Base-by-base conservation (phyloP, 2,329 filamentous ascomycete species). In the Sarocladium strictum region DNA sequence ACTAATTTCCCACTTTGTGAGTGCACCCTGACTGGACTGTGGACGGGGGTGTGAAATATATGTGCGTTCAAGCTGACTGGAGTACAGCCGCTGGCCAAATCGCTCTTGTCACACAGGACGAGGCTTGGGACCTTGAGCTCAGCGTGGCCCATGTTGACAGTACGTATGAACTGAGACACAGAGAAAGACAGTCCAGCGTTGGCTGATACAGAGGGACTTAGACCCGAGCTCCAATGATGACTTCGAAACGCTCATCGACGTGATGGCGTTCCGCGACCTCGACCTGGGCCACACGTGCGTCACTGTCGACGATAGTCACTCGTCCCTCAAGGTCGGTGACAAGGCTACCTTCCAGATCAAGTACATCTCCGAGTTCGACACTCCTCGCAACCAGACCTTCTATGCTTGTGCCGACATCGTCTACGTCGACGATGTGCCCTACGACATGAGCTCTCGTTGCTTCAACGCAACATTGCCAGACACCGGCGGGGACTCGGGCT, bases 1-100 rank as follows among this genome's bases (percentile, higher is more conserved):
- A 84, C 80, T 0, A 63, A 74, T 3, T 85, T 84, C 58, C 83
- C 82, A 23, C 60, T 85, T 21, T 67, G 78, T 80, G 63, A 57
- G 72, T 64, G 15, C 50, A 12, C 29, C 4, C 24, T 2, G 26
- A 24, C 23, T 12, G 19, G 1, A 5, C 2, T n/a, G n/a, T n/a
- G n/a, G n/a, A n/a, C n/a, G n/a, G n/a, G n/a, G n/a, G n/a, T n/a
- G n/a, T n/a, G n/a, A n/a, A n/a, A n/a, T n/a, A n/a, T n/a, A n/a
- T n/a, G n/a, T n/a, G n/a, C n/a, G n/a, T n/a, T n/a, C n/a, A n/a
- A n/a, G n/a, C 54, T 51, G 27, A 55, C 35, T 14, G 7, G 1
- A 9, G n/a, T n/a, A 3, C 14, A 83, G 80, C 72, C 14, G 76
- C 77, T 54, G 82, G 80, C 12, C 70, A 75, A 45, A 70, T 85